Conservation (phyloP, 768 basidiomycete species). For the Suillus bovinus region DNA sequence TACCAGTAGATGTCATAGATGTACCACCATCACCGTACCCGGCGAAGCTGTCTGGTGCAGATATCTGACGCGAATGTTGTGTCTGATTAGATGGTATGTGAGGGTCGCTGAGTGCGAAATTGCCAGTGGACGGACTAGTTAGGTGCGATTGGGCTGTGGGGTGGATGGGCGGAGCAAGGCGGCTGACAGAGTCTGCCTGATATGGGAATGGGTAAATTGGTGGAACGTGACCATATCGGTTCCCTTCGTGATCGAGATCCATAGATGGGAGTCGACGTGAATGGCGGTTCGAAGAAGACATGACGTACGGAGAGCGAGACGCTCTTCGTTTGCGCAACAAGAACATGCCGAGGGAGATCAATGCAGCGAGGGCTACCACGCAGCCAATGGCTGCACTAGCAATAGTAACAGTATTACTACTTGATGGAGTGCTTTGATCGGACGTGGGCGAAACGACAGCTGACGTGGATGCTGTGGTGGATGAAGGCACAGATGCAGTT, state of each 20-base stretch:
- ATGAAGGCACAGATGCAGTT: slow-evolving; percentile 34
- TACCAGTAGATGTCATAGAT: slow-evolving; percentile 39
- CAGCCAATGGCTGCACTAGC: slow-evolving; percentile 51
- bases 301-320: slow-evolving; percentile 29
- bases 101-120: slow-evolving; percentile 1
- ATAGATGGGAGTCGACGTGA: slow-evolving; percentile 37
- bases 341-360: slow-evolving; percentile 52
- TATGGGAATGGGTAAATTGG: slow-evolving; percentile 35
- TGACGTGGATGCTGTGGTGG: slow-evolving; percentile 19
- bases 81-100: background rate
- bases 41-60: slow-evolving; percentile 22
- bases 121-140: slow-evolving; percentile 9
- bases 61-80: slow-evolving; percentile 21
- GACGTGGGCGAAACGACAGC: slow-evolving; percentile 22
- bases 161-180: slow-evolving; percentile 15
- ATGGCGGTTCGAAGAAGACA: slow-evolving; percentile 25
- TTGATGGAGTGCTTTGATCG: slow-evolving; percentile 23
- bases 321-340: slow-evolving; percentile 39
- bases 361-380: slow-evolving; percentile 52
- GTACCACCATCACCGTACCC: slow-evolving; percentile 23
- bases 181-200: slow-evolving; percentile 22
- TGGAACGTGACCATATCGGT: slow-evolving; percentile 34
- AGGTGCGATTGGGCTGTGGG: slow-evolving; percentile 9
- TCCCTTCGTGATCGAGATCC: slow-evolving; percentile 35
- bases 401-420: slow-evolving; percentile 46